Evolutionary conservation across 371 early-diverging fungal genomes (phyloP).

Genomic region (Coemansia sp.): DNA sequence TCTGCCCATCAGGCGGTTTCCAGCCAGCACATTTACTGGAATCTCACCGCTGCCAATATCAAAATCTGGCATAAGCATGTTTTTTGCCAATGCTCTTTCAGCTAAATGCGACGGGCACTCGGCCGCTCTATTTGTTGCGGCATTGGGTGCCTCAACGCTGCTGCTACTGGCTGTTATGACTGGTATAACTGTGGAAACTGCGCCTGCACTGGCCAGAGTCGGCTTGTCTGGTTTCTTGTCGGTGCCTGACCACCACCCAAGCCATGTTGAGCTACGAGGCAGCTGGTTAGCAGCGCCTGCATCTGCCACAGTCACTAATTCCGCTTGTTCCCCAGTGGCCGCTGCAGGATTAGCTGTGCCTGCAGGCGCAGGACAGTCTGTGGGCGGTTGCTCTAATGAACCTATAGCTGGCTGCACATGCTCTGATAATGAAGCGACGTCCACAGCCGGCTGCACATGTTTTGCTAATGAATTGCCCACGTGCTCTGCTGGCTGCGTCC

Average conservation of each 20-base stretch:
- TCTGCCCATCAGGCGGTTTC: neutral
- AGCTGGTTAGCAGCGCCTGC: neutral
- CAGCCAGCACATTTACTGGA: slow-evolving; percentile 5
- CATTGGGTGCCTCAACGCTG: no score
- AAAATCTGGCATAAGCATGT: slow-evolving; percentile 28
- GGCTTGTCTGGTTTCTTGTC: neutral
- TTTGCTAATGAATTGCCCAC: slow-evolving; percentile 9
- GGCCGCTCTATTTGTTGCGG: neutral
- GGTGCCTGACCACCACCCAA: slow-evolving; percentile 10
- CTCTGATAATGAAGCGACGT: slow-evolving; percentile 1
- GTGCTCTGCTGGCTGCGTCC: slow-evolving; percentile 10
- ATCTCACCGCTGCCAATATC: slow-evolving; percentile 11
- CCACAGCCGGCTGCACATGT: slow-evolving; percentile 1
- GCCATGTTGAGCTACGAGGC: slow-evolving; percentile 3
- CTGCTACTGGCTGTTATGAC: neutral
- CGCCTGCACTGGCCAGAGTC: neutral
- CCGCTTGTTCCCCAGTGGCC: neutral
- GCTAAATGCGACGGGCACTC: neutral
- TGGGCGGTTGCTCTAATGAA: no score
- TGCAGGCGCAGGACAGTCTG: neutral
- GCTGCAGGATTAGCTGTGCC: neutral
- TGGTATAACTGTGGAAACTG: neutral
- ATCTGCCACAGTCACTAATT: neutral
- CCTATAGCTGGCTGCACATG: slow-evolving; percentile 3
- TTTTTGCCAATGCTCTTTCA: neutral